These are phyloP conservation scores for Xylariomycetidae sp. DNA, from an alignment of 2,329 filamentous ascomycete species.

Conservation along the genomic window DNA sequence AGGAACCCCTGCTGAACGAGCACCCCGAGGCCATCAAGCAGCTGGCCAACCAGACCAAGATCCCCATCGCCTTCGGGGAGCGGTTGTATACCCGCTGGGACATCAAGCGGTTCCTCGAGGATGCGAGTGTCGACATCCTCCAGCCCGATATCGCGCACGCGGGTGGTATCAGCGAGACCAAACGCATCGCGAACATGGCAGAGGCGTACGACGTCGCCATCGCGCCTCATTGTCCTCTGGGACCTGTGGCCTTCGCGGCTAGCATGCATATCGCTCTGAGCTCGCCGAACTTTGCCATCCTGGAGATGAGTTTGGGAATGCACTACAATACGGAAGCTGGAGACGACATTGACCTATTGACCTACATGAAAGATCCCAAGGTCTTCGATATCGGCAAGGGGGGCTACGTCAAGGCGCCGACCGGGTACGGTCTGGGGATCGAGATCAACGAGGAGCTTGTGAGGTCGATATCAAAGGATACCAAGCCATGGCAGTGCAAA, in stretches of 20 bases:
- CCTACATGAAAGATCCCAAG: conserved; percentile 59
- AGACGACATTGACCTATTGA: conserved; percentile 52
- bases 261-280: conserved; percentile 61
- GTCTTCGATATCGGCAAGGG: conserved; percentile 60
- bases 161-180: conserved; percentile 68
- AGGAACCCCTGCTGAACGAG: conserved; percentile 68
- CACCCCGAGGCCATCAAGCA: conserved; percentile 62
- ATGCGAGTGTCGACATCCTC: conserved; percentile 63
- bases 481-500: conserved; percentile 60
- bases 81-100: conserved; percentile 66
- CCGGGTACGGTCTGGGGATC: conserved; percentile 61
- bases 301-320: conserved; percentile 76
- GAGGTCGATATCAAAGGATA: conserved; percentile 50
- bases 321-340: conserved; percentile 66
- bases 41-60: conserved; percentile 47
- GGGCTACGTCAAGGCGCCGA: conserved; percentile 59
- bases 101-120: conserved; percentile 65
- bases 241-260: conserved; percentile 68
- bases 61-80: conserved; percentile 69
- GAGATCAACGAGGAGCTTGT: conserved; percentile 68
- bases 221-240: conserved; percentile 70
- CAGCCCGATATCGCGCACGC: conserved; percentile 70
- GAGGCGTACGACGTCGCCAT: conserved; percentile 71
- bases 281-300: conserved; percentile 64
- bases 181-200: conserved; percentile 64